Evolutionary conservation across 139 green algal species (phyloP), one percentile per base, ranked within the genome.

Genomic region (Micractinium conductrix): DNA sequence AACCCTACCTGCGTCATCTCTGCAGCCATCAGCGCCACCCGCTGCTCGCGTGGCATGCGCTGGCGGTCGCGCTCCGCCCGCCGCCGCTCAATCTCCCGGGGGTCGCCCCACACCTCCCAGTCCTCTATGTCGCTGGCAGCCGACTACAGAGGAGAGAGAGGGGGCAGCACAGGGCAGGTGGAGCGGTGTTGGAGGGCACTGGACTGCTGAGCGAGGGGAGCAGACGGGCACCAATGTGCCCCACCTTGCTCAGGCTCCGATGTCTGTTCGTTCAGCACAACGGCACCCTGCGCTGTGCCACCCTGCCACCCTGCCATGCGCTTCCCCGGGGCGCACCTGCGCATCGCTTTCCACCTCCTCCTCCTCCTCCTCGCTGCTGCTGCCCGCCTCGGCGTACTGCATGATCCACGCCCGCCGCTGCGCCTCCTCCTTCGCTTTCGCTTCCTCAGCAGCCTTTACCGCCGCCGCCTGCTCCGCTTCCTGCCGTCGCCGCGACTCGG

Each of bases 81-180:
- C 26, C 86, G 73, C 40, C 86, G 53, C 78, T 92, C 88, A 21
- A 96, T 88, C 85, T 97, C 94, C 21, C 89, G 73, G 2, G 92
- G 91, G 74, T 97, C 95, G 2, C 87, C 93, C 93, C 93, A 97
- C 74, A 98, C 9, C 89, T 98, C 93, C 93, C 93, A 97, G 84
- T 96, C 92, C 50, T 96, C 95, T 24, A 94, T 88, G 58, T 62
- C 65, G 0, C 37, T 58, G 0, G 80, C 80, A 14, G 48, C 76
- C 7, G 76, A 82, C 76, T 82, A 58, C 58, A 26, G 30, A 19
- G 24, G 26, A 33, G 1, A 44, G 37, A 6, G 68, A 45, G 33
- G 6, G 65, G n/a, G 7, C 1, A 22, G 33, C 33, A 43, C 28
- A 30, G 62, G 33, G 65, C 62, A 69, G 19, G 21, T 69, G 8